A percentile compares a stretch with the other conserved stretches of the same genome.
phyloP scores from a whole-genome alignment of 179 eudicot genomes.

The Corrigiola litoralis region DNA sequence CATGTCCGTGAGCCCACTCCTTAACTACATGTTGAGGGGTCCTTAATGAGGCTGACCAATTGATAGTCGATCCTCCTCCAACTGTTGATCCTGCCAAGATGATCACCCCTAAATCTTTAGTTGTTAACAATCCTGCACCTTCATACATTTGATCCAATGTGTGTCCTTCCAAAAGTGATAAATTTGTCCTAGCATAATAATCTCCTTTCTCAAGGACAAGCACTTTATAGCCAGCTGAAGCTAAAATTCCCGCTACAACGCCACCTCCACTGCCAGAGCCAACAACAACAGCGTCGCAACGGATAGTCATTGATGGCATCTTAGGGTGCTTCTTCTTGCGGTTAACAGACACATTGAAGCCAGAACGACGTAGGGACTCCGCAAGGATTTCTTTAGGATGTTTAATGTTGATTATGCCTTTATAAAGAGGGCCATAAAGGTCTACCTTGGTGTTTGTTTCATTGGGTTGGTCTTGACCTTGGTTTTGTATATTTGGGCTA shows the following conservation, averaged over 20 bases:
- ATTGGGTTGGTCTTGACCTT: no score
- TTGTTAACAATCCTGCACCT: constrained; percentile 43
- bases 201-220: constrained; percentile 66
- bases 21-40: constrained; percentile 53
- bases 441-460: no score
- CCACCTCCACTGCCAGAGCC: constrained; percentile 80
- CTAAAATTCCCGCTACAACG: constrained; percentile 58
- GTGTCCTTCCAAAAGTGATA: constrained; percentile 59
- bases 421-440: no score
- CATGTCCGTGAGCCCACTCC: constrained; percentile 51
- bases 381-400: no score
- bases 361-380: no score
- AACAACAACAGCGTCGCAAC: constrained; percentile 59
- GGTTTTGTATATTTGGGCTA: no score
- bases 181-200: constrained; percentile 43
- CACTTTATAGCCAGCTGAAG: constrained; percentile 51
- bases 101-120: constrained; percentile 46
- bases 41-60: constrained; percentile 66
- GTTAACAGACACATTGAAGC: no score
- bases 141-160: constrained; percentile 48
- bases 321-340: no score
- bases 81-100: constrained; percentile 61
- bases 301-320: no score
- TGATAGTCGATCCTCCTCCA: constrained; percentile 75
- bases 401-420: no score